phyloP scores from a whole-genome alignment of 1,284 basidiomycete genomes.

The Cystobasidium slooffiae region DNA sequence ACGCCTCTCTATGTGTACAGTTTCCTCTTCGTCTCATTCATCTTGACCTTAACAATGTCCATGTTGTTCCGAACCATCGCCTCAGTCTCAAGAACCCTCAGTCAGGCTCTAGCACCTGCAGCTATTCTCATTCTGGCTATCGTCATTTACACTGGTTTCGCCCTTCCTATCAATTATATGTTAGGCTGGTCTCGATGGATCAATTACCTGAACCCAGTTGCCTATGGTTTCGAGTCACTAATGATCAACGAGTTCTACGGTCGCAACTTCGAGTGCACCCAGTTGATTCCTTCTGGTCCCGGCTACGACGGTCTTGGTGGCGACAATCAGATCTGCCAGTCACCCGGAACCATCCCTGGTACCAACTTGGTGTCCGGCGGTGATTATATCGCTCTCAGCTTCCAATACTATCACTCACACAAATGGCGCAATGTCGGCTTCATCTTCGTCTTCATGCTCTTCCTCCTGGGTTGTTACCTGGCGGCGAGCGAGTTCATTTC shows the following conservation, averaged over 20 bases:
- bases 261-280: conserved; percentile 50
- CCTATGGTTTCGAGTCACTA: conserved; percentile 58
- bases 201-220: conserved; percentile 60
- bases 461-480: conserved; percentile 59
- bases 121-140: conserved; percentile 55
- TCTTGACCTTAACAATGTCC: conserved; percentile 59
- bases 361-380: conserved; percentile 60
- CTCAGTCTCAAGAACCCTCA: conserved; percentile 58
- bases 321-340: conserved; percentile 58
- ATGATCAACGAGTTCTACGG: conserved; percentile 63
- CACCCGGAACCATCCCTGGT: conserved; percentile 55
- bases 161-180: conserved; percentile 56
- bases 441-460: conserved; percentile 63
- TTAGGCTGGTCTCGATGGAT: conserved; percentile 61
- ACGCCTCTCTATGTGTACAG: neutral
- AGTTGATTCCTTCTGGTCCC: conserved; percentile 57
- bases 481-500: conserved; percentile 63
- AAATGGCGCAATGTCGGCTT: conserved; percentile 72
- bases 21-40: conserved; percentile 50
- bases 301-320: conserved; percentile 55
- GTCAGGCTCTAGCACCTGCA: conserved; percentile 60
- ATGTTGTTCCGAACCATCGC: conserved; percentile 62
- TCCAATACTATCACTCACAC: conserved; percentile 65
- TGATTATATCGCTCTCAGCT: conserved; percentile 66
- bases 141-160: conserved; percentile 61